These are phyloP conservation scores for Larix sibirica DNA, from an alignment of 83 land plant genomes.

Conservation along the genomic window DNA sequence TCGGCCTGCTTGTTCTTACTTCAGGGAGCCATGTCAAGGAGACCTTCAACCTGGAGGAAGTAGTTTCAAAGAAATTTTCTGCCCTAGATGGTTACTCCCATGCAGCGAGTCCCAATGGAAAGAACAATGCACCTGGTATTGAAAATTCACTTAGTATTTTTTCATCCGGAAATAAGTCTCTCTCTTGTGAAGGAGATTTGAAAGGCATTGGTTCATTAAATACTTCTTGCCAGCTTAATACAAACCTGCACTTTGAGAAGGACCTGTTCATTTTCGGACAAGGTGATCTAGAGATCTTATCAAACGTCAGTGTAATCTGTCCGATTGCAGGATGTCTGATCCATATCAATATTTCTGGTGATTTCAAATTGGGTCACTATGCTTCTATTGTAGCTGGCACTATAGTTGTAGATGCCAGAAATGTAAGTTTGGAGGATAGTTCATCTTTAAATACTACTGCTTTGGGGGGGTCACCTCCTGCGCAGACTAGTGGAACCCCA, in stretches of 20 bases:
- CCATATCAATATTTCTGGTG: conserved; percentile 55
- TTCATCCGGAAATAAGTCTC: conserved; percentile 1
- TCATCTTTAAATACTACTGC: conserved; percentile 69
- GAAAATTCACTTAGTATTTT: neutral
- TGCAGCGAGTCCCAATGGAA: neutral
- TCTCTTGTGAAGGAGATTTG: conserved; percentile 71
- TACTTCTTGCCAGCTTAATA: conserved; percentile 58
- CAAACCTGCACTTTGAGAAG: conserved; percentile 38
- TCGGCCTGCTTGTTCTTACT: neutral
- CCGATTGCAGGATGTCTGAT: conserved; percentile 66
- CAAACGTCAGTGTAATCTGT: conserved; percentile 53
- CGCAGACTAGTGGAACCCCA: conserved; percentile 90
- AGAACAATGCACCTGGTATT: neutral
- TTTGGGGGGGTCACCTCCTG: conserved; percentile 82
- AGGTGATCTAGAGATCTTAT: conserved; percentile 60
- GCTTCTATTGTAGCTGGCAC: conserved; percentile 62
- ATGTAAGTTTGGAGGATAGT: conserved; percentile 42
- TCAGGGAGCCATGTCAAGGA: neutral
- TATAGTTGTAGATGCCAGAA: conserved; percentile 59
- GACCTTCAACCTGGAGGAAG: neutral
- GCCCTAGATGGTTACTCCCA: neutral
- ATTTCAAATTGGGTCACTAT: conserved; percentile 50
- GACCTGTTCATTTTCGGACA: conserved; percentile 60
- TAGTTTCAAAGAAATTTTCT: neutral
- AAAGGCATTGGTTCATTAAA: conserved; percentile 78